Base-by-base conservation (phyloP, 1,284 basidiomycete genomes). In the Pholiota adiposa region DNA sequence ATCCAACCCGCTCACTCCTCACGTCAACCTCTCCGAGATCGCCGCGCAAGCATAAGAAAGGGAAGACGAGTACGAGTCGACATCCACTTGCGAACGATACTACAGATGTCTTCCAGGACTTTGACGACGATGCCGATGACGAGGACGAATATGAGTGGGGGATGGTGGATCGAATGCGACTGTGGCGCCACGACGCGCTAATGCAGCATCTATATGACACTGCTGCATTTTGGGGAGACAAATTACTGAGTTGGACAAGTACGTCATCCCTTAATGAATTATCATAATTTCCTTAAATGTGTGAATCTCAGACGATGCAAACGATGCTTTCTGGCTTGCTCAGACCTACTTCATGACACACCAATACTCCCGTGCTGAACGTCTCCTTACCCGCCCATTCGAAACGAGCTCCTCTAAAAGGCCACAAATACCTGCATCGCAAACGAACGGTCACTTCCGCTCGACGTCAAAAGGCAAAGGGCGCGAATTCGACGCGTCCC, bases 291-390 rank as follows among this genome's bases (percentile, higher is more conserved):
- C 19, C 51, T 53, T 49, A 58, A 49, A 52, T 49, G 60, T 51
- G 53, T 61, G 21, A 59, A 19, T 49, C 62, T 43, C 56, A 62
- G 95, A 89, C 64, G 93, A 97, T 67, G 88, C 93, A 31, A 96
- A 97, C 73, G 97, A 99, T 75, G 97, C 96, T 8, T 99, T 98
- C 75, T 98, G 97, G 95, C 87, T 99, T 16, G 97, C 97, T 0
- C 97, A 99, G 73, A 94, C 93, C 0, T 96, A 96, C 77, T 99
- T 98, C 73, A 88, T 96, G 76, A 96, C 92, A 4, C 91, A 96
- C 66, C 94, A 98, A 65, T 99, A 97, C 74, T 90, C 93, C 6
- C 92, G 96, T 40, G 96, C 97, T 1, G 96, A 98, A 73, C 86
- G 92, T 51, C 82, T 99, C 18, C 84, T 99, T 44, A 94, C 90